Evolutionary conservation across 192 early-diverging fungal genomes (phyloP).

Genomic region (Backusella liffmaniae): DNA sequence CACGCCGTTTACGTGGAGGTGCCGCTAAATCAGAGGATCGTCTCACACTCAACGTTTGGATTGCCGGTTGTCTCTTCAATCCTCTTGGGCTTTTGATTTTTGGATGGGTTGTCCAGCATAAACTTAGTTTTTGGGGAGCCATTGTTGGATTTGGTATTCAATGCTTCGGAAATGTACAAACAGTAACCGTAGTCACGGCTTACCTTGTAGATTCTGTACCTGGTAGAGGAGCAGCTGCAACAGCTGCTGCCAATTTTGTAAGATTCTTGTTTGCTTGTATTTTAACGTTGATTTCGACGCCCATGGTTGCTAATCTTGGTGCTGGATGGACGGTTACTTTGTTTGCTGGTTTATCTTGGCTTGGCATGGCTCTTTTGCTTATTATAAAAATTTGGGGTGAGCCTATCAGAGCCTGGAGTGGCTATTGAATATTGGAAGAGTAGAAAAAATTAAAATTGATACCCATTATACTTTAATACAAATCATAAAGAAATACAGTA

Average conservation of each 20-base stretch:
- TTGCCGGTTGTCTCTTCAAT: conserved; percentile 34
- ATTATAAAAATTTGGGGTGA: conserved; percentile 40
- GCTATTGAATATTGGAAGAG: neutral
- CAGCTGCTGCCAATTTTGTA: conserved; percentile 44
- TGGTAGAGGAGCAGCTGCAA: conserved; percentile 40
- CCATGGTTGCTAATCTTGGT: conserved; percentile 42
- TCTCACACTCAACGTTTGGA: conserved; percentile 39
- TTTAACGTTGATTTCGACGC: conserved; percentile 40
- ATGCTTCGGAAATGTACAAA: conserved; percentile 45
- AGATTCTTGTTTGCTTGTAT: conserved; percentile 40
- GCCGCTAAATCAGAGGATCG: conserved; percentile 38
- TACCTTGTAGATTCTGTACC: conserved; percentile 47
- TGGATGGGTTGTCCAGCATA: conserved; percentile 38
- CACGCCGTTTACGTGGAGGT: conserved; percentile 37
- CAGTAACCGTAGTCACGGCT: conserved; percentile 31
- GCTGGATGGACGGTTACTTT: conserved; percentile 43
- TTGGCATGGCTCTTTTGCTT: conserved; percentile 30
- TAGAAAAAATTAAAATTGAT: no score
- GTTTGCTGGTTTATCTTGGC: conserved; percentile 34
- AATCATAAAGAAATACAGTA: no score
- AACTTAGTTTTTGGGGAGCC: conserved; percentile 30
- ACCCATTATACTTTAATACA: neutral
- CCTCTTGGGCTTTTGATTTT: conserved; percentile 43
- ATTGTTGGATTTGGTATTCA: conserved; percentile 43
- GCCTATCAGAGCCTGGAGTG: conserved; percentile 24